These are phyloP conservation scores for Rubia balearica DNA, from an alignment of 305 asterid species.

Conservation along the genomic window DNA sequence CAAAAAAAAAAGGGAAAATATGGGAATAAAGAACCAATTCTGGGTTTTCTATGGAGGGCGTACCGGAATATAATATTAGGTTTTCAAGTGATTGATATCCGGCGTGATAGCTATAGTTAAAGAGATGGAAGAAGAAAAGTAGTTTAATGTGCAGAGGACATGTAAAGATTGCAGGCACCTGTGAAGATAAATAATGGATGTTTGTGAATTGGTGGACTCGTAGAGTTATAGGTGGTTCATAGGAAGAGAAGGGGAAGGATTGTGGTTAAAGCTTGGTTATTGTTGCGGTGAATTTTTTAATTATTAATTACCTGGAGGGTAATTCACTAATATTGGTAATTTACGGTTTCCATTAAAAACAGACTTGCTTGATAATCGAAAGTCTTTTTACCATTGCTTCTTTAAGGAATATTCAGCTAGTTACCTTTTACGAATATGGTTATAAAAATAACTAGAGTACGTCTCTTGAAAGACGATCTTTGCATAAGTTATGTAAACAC, in stretches of 20 bases:
- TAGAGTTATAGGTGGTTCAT: conserved; percentile 14
- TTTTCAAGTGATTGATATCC: conserved; percentile 1
- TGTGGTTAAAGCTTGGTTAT: not conserved
- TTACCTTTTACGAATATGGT: not conserved
- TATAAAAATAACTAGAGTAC: no score
- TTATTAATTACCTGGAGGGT: not conserved
- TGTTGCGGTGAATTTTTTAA: not conserved
- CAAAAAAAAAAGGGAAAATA: not conserved
- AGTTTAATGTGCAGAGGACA: conserved; percentile 2
- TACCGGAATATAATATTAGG: conserved; percentile 1
- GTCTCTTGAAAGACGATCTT: no score
- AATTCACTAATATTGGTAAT: not conserved
- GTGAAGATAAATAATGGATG: conserved; percentile 1
- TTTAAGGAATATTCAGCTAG: not conserved
- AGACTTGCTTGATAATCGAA: not conserved
- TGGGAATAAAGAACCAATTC: no score
- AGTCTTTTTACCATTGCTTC: not conserved
- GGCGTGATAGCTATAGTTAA: conserved; percentile 1
- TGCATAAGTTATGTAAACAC: no score
- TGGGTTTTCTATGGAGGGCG: not conserved
- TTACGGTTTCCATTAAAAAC: not conserved
- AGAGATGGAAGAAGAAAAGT: conserved; percentile 10
- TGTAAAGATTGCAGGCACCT: conserved; percentile 19
- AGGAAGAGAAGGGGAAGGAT: conserved; percentile 6
- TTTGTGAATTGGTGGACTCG: conserved; percentile 13